Evolutionary conservation across 192 early-diverging fungal genomes (phyloP).

Genomic region (Phycomyces nitens): DNA sequence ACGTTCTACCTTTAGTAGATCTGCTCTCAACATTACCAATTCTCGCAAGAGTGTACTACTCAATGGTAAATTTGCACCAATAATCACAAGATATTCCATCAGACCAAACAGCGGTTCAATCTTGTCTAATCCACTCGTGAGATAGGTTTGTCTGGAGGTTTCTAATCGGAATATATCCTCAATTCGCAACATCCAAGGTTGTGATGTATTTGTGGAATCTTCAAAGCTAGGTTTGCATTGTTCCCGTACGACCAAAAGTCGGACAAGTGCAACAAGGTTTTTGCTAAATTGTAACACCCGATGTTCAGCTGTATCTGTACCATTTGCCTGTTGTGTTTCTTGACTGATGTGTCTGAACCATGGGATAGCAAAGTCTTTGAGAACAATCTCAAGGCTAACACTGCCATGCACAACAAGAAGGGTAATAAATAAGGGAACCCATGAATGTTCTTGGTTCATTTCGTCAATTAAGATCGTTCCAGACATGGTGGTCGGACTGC

Average conservation of each 20-base stretch:
- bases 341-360: constrained; percentile 25
- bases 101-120: constrained; percentile 29
- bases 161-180: constrained; percentile 26
- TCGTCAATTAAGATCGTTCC: constrained; percentile 10
- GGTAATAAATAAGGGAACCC: constrained; percentile 31
- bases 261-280: constrained; percentile 33
- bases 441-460: constrained; percentile 24
- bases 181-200: constrained; percentile 21
- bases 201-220: background rate
- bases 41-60: constrained; percentile 30
- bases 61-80: constrained; percentile 24
- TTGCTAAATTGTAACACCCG: constrained; percentile 23
- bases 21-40: constrained; percentile 24
- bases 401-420: constrained; percentile 21
- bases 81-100: constrained; percentile 21
- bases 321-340: constrained; percentile 15
- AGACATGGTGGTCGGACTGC: background rate
- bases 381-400: constrained; percentile 19
- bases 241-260: constrained; percentile 38
- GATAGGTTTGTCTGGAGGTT: constrained; percentile 14
- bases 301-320: constrained; percentile 14
- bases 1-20: constrained; percentile 27
- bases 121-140: constrained; percentile 23
- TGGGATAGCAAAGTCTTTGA: constrained; percentile 19
- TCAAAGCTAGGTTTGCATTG: constrained; percentile 1